Conservation (phyloP, 2,329 filamentous ascomycete genomes). For the Cladophialophora carrionii region DNA sequence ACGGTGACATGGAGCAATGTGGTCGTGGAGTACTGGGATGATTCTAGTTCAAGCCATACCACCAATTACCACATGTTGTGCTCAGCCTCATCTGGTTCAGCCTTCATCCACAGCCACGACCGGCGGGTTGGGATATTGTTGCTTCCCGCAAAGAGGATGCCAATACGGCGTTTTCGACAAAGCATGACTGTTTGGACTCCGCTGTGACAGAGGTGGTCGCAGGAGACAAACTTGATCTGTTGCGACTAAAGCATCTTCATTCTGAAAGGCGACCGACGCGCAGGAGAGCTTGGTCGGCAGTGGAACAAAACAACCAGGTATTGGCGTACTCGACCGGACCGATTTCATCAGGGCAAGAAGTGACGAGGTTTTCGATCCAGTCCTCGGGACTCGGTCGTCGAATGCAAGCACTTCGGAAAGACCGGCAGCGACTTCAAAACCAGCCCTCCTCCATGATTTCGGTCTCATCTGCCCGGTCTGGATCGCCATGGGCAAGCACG, state of each 20-base stretch:
- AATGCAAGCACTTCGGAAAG: background rate
- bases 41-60: background rate
- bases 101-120: slow-evolving; percentile 3
- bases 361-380: background rate
- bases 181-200: background rate
- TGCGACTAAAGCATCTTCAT: background rate
- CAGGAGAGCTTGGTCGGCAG: background rate
- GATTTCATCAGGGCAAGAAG: background rate
- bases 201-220: background rate
- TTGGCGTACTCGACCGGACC: background rate
- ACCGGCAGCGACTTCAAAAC: background rate
- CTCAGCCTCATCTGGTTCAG: slow-evolving; percentile 15
- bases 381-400: background rate
- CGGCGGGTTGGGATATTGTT: background rate
- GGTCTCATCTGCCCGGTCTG: background rate
- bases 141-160: background rate
- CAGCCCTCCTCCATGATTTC: background rate
- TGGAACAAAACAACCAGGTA: background rate
- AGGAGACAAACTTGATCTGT: background rate
- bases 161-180: background rate
- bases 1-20: background rate
- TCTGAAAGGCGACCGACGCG: too few species aligned
- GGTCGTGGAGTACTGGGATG: background rate
- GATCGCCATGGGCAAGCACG: background rate
- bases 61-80: slow-evolving; percentile 11